These are phyloP conservation scores for Acanthamoeba sp. DNA, from an alignment of 208 protist genomes.

Conservation along the genomic window DNA sequence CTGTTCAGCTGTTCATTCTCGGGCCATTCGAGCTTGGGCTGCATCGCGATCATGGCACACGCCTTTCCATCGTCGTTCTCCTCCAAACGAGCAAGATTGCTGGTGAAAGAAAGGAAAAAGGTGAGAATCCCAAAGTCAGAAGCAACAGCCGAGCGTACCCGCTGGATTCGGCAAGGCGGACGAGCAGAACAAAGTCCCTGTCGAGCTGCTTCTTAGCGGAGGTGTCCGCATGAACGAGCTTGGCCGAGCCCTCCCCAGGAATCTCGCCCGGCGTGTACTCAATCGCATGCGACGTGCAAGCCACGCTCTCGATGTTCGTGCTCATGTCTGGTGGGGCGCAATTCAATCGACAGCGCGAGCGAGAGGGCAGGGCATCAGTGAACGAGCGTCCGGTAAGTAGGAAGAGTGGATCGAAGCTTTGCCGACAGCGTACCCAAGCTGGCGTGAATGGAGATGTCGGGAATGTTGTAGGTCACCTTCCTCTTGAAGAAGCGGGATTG, in stretches of 20 bases:
- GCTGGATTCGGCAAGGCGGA: background rate
- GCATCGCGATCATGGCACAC: conserved; percentile 58
- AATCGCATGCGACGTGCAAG: background rate
- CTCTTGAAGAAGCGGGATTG: background rate
- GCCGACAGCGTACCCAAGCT: background rate
- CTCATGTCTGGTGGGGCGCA: conserved; percentile 18
- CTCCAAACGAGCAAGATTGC: conserved; percentile 27
- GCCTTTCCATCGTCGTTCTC: conserved; percentile 49
- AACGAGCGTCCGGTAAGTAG: background rate
- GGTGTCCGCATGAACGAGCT: background rate
- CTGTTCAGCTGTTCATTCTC: conserved; percentile 32
- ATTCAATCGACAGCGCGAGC: no score
- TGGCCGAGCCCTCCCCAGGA: background rate
- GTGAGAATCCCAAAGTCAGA: background rate
- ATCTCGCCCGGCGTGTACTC: conserved; percentile 9
- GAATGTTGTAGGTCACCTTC: conserved; percentile 32
- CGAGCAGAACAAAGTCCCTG: conserved; percentile 16
- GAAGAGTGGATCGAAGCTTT: background rate
- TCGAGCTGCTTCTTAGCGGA: background rate
- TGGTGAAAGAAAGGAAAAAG: background rate
- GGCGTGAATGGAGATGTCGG: conserved; percentile 32
- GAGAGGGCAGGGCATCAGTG: no score
- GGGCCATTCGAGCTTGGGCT: conserved; percentile 71
- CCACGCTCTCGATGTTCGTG: background rate
- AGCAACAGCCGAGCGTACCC: background rate